phyloP scores from a whole-genome alignment of 805 yeast genomes.

The Starmerella stellata region DNA sequence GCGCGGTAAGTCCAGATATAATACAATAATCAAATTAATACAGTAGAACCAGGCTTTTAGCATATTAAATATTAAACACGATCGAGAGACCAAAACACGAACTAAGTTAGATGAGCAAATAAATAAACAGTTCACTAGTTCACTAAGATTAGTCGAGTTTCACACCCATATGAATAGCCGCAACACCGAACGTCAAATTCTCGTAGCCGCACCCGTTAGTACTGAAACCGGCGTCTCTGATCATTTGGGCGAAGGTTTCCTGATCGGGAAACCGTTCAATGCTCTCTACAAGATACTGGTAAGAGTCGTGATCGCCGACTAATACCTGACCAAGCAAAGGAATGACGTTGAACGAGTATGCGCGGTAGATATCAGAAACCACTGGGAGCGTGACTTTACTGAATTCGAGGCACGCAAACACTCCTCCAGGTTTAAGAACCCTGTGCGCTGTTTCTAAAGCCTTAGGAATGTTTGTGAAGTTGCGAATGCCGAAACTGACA shows the following conservation, averaged over 20 bases:
- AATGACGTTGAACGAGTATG: slow-evolving; percentile 70
- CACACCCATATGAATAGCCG: slow-evolving; percentile 90
- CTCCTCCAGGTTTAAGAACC: slow-evolving; percentile 92
- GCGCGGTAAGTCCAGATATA: no score
- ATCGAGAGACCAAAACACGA: no score
- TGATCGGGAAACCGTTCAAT: slow-evolving; percentile 83
- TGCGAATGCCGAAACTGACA: slow-evolving; percentile 91
- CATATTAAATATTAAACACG: no score
- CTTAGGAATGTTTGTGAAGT: slow-evolving; percentile 84
- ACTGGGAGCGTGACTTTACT: slow-evolving; percentile 72
- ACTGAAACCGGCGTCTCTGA: slow-evolving; percentile 84
- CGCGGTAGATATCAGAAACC: slow-evolving; percentile 60
- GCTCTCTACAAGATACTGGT: slow-evolving; percentile 89
- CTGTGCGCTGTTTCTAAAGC: slow-evolving; percentile 92
- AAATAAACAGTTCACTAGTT: no score
- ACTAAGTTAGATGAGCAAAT: no score
- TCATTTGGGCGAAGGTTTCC: slow-evolving; percentile 79
- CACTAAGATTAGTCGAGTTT: slow-evolving; percentile 32
- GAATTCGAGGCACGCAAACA: slow-evolving; percentile 89
- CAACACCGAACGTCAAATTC: slow-evolving; percentile 82
- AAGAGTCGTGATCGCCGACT: slow-evolving; percentile 89
- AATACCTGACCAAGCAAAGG: slow-evolving; percentile 92
- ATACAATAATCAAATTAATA: no score
- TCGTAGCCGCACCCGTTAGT: slow-evolving; percentile 86
- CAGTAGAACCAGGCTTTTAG: no score